Evolutionary conservation across 345 rosid species (phyloP).

Genomic region (Citropsis articulata): DNA sequence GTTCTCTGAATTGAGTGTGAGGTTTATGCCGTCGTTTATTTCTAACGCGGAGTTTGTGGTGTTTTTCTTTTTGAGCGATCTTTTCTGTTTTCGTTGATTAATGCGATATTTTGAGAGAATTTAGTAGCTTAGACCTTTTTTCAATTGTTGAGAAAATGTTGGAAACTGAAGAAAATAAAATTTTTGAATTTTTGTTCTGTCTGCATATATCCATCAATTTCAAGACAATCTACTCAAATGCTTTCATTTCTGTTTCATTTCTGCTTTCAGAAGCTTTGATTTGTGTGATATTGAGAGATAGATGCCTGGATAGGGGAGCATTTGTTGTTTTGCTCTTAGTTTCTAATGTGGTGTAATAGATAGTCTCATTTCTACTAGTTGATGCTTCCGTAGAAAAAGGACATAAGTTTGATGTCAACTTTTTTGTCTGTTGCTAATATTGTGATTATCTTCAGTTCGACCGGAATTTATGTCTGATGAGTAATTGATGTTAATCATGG

Average conservation of each 20-base stretch:
- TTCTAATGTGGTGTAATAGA: neutral
- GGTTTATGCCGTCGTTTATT: conserved; percentile 11
- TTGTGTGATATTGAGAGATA: conserved; percentile 1
- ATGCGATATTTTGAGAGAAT: conserved; percentile 15
- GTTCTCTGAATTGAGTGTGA: conserved; percentile 1
- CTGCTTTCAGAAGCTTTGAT: neutral
- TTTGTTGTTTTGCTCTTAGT: neutral
- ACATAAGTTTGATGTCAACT: neutral
- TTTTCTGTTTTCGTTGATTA: conserved; percentile 17
- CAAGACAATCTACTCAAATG: too few species aligned
- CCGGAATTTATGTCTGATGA: neutral
- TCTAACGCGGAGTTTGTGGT: conserved; percentile 2
- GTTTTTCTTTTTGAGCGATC: conserved; percentile 19
- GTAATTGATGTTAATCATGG: neutral
- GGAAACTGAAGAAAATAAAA: neutral
- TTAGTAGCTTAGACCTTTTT: conserved; percentile 11
- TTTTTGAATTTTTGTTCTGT: neutral
- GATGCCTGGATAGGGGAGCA: neutral
- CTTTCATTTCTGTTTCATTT: neutral
- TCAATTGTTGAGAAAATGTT: conserved; percentile 1
- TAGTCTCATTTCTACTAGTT: neutral
- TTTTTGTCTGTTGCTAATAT: neutral
- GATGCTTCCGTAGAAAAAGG: neutral
- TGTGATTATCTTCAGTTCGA: neutral
- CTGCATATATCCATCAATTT: neutral